Evolutionary conservation across 2,329 filamentous ascomycete species (phyloP).

Genomic region (Monosporascus ibericus): DNA sequence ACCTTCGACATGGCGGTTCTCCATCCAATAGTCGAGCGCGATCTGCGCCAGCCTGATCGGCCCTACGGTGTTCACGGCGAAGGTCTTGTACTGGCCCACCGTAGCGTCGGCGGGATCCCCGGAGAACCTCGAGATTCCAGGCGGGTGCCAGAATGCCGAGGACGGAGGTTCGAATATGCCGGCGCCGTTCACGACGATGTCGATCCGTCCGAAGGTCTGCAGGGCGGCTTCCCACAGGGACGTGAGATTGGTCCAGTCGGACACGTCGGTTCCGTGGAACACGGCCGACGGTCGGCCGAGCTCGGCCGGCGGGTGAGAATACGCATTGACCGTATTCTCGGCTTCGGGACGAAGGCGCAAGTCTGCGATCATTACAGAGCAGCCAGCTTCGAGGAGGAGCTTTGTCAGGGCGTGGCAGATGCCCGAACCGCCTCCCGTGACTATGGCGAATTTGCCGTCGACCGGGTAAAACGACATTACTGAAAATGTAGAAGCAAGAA

Average conservation of each 20-base stretch:
- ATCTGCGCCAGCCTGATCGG: constrained; percentile 33
- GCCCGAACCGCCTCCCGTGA: constrained; percentile 27
- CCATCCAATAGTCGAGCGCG: constrained; percentile 31
- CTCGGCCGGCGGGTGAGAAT: constrained; percentile 17
- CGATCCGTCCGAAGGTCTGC: constrained; percentile 22
- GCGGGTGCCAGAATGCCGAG: constrained; percentile 31
- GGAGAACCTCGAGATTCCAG: constrained; percentile 21
- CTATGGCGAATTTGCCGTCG: constrained; percentile 24
- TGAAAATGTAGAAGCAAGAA: too few relatives aligned
- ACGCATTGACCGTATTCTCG: constrained; percentile 24
- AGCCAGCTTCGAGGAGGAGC: constrained; percentile 27
- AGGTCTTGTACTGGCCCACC: constrained; percentile 26
- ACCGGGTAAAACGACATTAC: constrained; percentile 12
- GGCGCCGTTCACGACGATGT: constrained; percentile 32
- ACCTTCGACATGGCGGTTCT: constrained; percentile 17
- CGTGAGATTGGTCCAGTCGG: constrained; percentile 29
- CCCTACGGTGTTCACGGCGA: constrained; percentile 31
- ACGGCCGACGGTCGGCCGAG: constrained; percentile 18
- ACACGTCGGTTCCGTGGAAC: constrained; percentile 31
- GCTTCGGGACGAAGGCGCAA: constrained; percentile 29
- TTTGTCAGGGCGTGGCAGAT: constrained; percentile 31
- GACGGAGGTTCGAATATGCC: constrained; percentile 31
- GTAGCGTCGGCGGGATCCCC: constrained; percentile 21
- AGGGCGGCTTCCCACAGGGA: constrained; percentile 24
- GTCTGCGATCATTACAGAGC: constrained; percentile 33